Percentiles rank a stretch among this genome's conserved stretches.
These are phyloP conservation scores for Chaetomidium leptoderma DNA, from an alignment of 495 filamentous ascomycete genomes.

Conservation along the genomic window DNA sequence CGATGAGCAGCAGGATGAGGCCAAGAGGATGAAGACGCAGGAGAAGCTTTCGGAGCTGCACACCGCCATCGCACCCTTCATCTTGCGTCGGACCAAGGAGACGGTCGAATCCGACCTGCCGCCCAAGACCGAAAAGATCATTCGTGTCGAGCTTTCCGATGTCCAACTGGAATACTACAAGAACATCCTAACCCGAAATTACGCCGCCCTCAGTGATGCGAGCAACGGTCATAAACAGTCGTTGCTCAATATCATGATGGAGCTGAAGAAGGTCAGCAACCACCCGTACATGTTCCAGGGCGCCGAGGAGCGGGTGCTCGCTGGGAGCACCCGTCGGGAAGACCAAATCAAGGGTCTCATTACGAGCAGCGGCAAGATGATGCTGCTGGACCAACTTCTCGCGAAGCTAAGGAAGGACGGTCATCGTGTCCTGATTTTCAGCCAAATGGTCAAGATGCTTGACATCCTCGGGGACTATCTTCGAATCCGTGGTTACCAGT, in stretches of 20 bases:
- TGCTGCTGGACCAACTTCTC: constrained; percentile 89
- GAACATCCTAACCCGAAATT: constrained; percentile 95
- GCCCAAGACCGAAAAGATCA: constrained; percentile 97
- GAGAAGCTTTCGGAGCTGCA: constrained; percentile 60
- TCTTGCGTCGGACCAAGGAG: constrained; percentile 94
- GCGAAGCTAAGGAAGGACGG: constrained; percentile 85
- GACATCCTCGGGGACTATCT: constrained; percentile 94
- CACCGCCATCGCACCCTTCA: constrained; percentile 75
- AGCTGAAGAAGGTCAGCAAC: constrained; percentile 97
- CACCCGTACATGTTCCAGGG: constrained; percentile 96
- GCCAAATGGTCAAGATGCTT: constrained; percentile 99
- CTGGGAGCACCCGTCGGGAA: constrained; percentile 70
- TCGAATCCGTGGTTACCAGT: constrained; percentile 79
- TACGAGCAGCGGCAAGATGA: constrained; percentile 98
- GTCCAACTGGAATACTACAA: constrained; percentile 97
- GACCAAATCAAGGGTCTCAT: constrained; percentile 87
- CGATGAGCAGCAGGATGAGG: constrained; percentile 33
- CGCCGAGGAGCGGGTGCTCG: constrained; percentile 81
- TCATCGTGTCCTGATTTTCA: constrained; percentile 96
- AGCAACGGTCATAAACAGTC: constrained; percentile 86
- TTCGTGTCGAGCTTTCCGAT: constrained; percentile 92
- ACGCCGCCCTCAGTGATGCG: constrained; percentile 87
- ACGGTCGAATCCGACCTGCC: constrained; percentile 94
- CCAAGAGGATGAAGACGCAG: constrained; percentile 34
- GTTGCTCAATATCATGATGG: constrained; percentile 99